A percentile compares a stretch with the other conserved stretches of the same genome.
phyloP scores from a whole-genome alignment of 163 green algal genomes.

The Trebouxiophyceae sp. region DNA sequence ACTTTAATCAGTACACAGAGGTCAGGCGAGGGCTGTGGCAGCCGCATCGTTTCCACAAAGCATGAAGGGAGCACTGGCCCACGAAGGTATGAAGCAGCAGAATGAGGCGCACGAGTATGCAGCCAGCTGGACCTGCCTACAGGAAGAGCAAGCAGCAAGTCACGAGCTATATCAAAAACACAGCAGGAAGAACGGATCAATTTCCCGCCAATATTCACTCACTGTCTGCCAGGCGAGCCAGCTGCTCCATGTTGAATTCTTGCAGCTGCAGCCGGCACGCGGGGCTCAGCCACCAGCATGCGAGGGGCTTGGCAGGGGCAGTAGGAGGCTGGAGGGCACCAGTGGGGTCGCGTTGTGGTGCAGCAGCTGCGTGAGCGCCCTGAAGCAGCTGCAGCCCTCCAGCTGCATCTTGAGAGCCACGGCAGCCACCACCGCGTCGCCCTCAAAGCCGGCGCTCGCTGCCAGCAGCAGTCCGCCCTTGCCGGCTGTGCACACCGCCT shows the following conservation, averaged over 20 bases:
- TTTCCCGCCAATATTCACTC: no score
- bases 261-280: background rate
- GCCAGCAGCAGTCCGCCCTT: constrained; percentile 13
- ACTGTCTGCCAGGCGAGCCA: background rate
- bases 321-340: background rate
- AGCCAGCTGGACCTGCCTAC: no score
- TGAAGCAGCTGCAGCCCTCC: background rate
- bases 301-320: background rate
- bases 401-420: background rate
- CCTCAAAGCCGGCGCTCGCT: constrained; percentile 6
- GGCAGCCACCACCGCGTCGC: constrained; percentile 14
- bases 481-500: background rate
- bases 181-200: no score
- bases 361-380: constrained; percentile 6
- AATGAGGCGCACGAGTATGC: no score
- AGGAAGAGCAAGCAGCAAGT: no score
- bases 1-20: no score
- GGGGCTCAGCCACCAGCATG: background rate
- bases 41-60: no score
- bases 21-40: no score
- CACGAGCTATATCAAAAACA: no score
- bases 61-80: no score
- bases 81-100: no score
- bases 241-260: background rate
- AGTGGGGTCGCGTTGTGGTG: background rate